A percentile compares a stretch with the other conserved stretches of the same genome.
phyloP scores from a whole-genome alignment of 345 rosid species.

The Eucalyptus curtisii region DNA sequence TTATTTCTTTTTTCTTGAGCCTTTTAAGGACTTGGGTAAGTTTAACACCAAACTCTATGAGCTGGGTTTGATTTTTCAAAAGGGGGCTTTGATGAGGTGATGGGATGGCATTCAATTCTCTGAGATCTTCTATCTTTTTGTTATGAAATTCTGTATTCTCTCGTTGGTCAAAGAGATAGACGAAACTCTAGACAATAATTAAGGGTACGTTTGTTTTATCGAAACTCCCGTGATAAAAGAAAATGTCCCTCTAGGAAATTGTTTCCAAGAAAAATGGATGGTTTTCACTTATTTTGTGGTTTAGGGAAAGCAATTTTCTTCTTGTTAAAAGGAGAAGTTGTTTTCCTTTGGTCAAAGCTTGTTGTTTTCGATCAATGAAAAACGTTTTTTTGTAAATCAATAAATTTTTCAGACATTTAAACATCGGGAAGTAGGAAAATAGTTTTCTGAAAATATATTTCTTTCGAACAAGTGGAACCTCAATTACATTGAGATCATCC shows the following conservation, averaged over 20 bases:
- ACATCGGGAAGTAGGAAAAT: not conserved
- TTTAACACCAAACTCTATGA: rapidly evolving
- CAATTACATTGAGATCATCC: not conserved
- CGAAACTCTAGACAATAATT: too few relatives aligned
- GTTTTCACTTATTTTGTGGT: not conserved
- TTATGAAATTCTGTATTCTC: not conserved
- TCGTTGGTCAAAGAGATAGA: too few relatives aligned
- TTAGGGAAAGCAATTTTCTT: not conserved
- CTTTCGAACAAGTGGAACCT: not conserved
- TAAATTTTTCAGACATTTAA: rapidly evolving
- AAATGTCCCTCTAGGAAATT: too few relatives aligned
- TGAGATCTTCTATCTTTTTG: rapidly evolving
- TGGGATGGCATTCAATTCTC: not conserved
- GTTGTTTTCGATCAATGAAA: rapidly evolving
- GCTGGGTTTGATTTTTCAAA: not conserved
- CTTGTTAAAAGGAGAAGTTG: not conserved
- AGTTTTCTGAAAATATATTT: rapidly evolving
- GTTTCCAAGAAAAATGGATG: rapidly evolving
- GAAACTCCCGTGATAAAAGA: not conserved
- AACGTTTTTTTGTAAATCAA: rapidly evolving
- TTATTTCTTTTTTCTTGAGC: rapidly evolving
- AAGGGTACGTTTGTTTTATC: not conserved
- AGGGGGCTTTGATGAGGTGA: not conserved
- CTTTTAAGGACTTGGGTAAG: rapidly evolving
- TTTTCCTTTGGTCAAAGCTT: rapidly evolving